Percentiles rank a stretch among this genome's conserved stretches.
Conservation (phyloP, 208 protist species). For the Trypanosoma lewisi region DNA sequence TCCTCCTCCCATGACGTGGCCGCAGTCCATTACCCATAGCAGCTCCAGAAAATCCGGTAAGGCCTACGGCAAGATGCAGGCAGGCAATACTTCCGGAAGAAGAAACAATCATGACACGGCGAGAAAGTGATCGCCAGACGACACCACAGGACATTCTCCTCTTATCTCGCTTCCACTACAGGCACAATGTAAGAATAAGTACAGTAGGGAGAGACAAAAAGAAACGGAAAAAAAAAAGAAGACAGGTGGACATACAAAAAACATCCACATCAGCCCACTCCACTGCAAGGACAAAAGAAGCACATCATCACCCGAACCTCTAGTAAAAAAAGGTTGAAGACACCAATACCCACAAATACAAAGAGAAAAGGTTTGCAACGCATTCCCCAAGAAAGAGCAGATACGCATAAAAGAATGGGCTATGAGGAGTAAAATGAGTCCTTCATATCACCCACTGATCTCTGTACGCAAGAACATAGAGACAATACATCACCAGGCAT, state of each 20-base stretch:
- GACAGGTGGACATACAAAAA: conserved; percentile 2
- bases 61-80: neutral
- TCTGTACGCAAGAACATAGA: too few species aligned
- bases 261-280: conserved; percentile 1
- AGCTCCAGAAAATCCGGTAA: neutral
- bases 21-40: neutral
- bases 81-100: neutral
- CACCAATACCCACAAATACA: too few species aligned
- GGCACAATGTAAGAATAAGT: neutral
- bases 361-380: too few species aligned
- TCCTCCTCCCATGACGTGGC: neutral
- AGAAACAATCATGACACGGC: neutral
- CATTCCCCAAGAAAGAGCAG: too few species aligned
- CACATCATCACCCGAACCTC: neutral
- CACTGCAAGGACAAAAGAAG: conserved; percentile 4
- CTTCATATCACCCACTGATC: too few species aligned
- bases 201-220: neutral
- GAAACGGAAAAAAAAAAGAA: neutral
- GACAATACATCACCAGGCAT: too few species aligned
- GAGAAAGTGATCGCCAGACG: neutral
- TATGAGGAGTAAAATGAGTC: too few species aligned
- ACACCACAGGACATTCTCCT: conserved; percentile 1
- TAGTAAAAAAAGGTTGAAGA: too few species aligned
- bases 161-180: neutral
- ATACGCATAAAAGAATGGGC: too few species aligned